Evolutionary conservation across 352 stramenopile species (phyloP).

Genomic region (Blastocystis sp.): DNA sequence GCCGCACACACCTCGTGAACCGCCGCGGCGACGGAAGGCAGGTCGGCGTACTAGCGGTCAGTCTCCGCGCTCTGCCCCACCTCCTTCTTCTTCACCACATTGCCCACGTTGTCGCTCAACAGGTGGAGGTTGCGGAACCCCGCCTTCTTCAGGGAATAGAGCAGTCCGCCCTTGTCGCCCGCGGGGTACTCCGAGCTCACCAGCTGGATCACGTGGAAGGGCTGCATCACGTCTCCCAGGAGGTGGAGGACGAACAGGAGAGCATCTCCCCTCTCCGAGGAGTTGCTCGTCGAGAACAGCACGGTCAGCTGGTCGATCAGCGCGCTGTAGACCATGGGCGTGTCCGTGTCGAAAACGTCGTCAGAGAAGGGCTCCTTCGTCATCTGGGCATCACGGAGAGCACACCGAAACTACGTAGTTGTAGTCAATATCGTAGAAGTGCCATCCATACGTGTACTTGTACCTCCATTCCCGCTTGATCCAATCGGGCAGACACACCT

Average conservation of each 20-base stretch:
- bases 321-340: constrained; percentile 8
- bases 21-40: neutral
- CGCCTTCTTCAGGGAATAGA: neutral
- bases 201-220: constrained; percentile 34
- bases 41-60: neutral
- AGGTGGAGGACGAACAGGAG: constrained; percentile 51
- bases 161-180: constrained; percentile 31
- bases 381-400: constrained; percentile 3
- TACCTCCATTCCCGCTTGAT: constrained; percentile 54
- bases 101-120: neutral
- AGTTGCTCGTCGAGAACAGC: neutral
- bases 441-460: constrained; percentile 37
- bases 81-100: constrained; percentile 24
- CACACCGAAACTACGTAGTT: constrained; percentile 20
- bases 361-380: neutral
- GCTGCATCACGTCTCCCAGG: constrained; percentile 52
- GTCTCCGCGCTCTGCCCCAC: neutral
- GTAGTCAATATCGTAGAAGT: constrained; percentile 65
- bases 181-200: constrained; percentile 17
- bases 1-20: constrained; percentile 13
- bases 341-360: neutral
- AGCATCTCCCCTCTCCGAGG: constrained; percentile 16
- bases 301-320: constrained; percentile 19
- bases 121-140: constrained; percentile 21
- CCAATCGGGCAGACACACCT: constrained; percentile 55